A percentile compares a stretch with the other conserved stretches of the same genome.
Conservation (phyloP, 306 rosid species). For the Acacia confusa region DNA sequence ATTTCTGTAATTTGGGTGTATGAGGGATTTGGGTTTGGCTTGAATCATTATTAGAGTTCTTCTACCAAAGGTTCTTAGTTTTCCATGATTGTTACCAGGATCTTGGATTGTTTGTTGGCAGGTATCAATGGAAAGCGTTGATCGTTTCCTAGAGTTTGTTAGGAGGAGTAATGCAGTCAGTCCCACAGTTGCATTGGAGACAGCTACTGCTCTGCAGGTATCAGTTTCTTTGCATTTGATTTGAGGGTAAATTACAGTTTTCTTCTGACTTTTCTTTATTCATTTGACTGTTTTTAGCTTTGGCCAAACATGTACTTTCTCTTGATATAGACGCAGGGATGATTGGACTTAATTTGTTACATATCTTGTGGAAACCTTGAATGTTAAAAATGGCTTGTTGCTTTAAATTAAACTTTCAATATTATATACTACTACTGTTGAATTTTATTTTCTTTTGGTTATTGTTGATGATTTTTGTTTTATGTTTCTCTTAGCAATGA, state of each 20-base stretch:
- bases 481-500: constrained; percentile 1
- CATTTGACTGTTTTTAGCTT: background rate
- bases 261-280: background rate
- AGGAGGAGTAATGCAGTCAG: constrained; percentile 92
- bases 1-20: background rate
- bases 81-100: background rate
- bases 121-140: constrained; percentile 83
- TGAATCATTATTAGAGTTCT: background rate
- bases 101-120: constrained; percentile 38
- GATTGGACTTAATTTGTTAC: background rate
- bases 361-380: background rate
- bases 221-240: constrained; percentile 24
- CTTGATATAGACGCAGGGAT: constrained; percentile 12
- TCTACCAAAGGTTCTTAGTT: background rate
- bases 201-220: constrained; percentile 97
- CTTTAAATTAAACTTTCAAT: background rate
- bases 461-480: background rate
- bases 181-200: constrained; percentile 90
- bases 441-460: background rate
- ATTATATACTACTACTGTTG: background rate
- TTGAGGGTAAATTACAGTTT: background rate
- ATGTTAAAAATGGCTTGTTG: background rate
- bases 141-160: constrained; percentile 80
- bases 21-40: background rate
- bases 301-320: constrained; percentile 1